Conservation (phyloP, 139 green algal genomes). For the Chlamydomonas incerta region DNA sequence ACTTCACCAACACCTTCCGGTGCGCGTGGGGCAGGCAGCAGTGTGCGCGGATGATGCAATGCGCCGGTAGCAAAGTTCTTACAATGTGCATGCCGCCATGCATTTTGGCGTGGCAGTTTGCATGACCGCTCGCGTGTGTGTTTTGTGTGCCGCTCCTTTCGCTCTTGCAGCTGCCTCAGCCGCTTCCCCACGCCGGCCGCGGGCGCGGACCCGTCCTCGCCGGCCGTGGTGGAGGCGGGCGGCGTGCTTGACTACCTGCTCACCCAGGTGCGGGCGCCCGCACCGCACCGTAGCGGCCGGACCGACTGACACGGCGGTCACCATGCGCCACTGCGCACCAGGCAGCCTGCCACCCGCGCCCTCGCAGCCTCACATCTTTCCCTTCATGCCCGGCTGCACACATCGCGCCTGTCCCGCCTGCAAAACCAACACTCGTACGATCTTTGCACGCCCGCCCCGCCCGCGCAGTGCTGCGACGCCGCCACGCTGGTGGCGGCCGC, state of each 20-base stretch:
- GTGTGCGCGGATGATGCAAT: too few species aligned
- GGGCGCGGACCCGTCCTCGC: not conserved
- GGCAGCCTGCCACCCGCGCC: too few species aligned
- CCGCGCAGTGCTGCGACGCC: not conserved
- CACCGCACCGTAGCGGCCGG: too few species aligned
- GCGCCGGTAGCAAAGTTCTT: too few species aligned
- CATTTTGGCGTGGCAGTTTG: too few species aligned
- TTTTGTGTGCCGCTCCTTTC: too few species aligned
- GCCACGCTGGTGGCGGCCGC: conserved; percentile 15
- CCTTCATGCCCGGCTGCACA: not conserved
- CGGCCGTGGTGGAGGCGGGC: not conserved
- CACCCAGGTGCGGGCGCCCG: not conserved
- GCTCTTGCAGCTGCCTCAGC: conserved; percentile 6
- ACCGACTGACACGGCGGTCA: too few species aligned
- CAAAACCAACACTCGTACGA: too few species aligned
- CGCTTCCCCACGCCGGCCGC: conserved; percentile 9
- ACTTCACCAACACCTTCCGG: conserved; percentile 67
- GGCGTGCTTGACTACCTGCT: conserved; percentile 38
- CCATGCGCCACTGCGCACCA: too few species aligned
- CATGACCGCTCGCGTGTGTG: too few species aligned
- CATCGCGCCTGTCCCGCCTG: not conserved
- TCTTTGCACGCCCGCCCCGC: not conserved
- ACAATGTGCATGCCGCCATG: too few species aligned
- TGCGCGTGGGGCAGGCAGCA: not conserved
- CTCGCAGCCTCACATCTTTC: too few species aligned